Evolutionary conservation across 1,284 basidiomycete genomes (phyloP).

Genomic region (Pholiota adiposa): DNA sequence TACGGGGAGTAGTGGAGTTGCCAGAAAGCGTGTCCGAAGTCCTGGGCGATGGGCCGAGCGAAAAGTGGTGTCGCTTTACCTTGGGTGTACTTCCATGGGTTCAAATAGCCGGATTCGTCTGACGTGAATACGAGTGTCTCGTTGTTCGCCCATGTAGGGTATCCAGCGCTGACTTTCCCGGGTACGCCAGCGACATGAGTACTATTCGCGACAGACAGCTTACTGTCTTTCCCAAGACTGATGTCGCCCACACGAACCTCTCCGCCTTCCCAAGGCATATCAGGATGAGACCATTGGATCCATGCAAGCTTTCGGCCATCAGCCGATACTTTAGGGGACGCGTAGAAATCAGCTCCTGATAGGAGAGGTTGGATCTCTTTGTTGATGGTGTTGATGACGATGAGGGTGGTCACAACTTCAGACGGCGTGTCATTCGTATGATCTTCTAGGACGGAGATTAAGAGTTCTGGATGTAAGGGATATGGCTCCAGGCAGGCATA

Average conservation of each 20-base stretch:
- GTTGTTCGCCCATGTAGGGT: conserved; percentile 63
- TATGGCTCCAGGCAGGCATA: conserved; percentile 60
- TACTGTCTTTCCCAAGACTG: conserved; percentile 27
- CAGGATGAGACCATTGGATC: conserved; percentile 77
- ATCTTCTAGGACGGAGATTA: conserved; percentile 68
- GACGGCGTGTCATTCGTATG: conserved; percentile 63
- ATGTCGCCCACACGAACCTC: conserved; percentile 59
- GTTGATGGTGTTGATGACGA: conserved; percentile 53
- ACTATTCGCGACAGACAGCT: conserved; percentile 38
- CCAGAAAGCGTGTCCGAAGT: conserved; percentile 68
- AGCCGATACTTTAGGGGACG: conserved; percentile 64
- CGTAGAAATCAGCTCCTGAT: conserved; percentile 72
- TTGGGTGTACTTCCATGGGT: conserved; percentile 63
- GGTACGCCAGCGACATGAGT: conserved; percentile 52
- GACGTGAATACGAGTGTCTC: conserved; percentile 68
- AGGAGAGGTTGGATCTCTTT: conserved; percentile 47
- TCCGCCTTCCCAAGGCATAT: conserved; percentile 84
- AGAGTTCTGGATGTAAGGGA: conserved; percentile 46
- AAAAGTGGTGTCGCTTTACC: conserved; percentile 48
- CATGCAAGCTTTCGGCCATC: conserved; percentile 70
- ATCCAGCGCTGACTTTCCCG: conserved; percentile 51
- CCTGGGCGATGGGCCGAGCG: conserved; percentile 47
- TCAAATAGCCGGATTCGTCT: conserved; percentile 72
- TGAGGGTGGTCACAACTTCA: conserved; percentile 60
- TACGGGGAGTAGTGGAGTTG: conserved; percentile 54